Evolutionary conservation across 2,329 filamentous ascomycete species (phyloP).

Genomic region (Lasiodiplodia hormozganensis): DNA sequence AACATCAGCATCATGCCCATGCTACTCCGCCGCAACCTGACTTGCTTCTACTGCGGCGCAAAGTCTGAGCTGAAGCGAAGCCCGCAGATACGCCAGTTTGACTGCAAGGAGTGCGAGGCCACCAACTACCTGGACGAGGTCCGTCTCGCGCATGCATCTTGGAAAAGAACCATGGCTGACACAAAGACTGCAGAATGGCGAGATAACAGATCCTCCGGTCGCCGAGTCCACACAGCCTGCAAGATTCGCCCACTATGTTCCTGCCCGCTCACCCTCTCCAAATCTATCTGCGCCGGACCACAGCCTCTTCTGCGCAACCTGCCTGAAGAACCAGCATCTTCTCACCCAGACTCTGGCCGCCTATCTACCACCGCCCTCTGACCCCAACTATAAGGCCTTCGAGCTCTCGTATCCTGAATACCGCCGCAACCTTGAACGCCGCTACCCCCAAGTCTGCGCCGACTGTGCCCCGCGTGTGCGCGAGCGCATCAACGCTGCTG

Average conservation of each 20-base stretch:
- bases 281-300: constrained; percentile 42
- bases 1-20: constrained; percentile 38
- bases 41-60: constrained; percentile 60
- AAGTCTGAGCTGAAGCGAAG: constrained; percentile 67
- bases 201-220: constrained; percentile 86
- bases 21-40: constrained; percentile 41
- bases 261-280: constrained; percentile 44
- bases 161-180: constrained; percentile 29
- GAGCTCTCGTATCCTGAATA: constrained; percentile 74
- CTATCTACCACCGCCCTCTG: constrained; percentile 71
- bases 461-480: constrained; percentile 79
- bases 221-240: constrained; percentile 58
- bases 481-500: constrained; percentile 71
- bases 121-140: constrained; percentile 91
- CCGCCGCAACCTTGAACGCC: constrained; percentile 74
- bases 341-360: constrained; percentile 78
- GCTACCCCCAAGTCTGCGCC: constrained; percentile 88
- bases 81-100: constrained; percentile 68
- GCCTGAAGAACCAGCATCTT: constrained; percentile 87
- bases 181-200: constrained; percentile 70
- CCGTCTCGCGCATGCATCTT: constrained; percentile 36
- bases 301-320: constrained; percentile 73
- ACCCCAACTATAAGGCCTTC: constrained; percentile 73
- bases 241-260: constrained; percentile 56
- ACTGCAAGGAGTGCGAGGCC: constrained; percentile 80